Evolutionary conservation across 257 asterid genomes (phyloP).

Genomic region (Misopates orontium): DNA sequence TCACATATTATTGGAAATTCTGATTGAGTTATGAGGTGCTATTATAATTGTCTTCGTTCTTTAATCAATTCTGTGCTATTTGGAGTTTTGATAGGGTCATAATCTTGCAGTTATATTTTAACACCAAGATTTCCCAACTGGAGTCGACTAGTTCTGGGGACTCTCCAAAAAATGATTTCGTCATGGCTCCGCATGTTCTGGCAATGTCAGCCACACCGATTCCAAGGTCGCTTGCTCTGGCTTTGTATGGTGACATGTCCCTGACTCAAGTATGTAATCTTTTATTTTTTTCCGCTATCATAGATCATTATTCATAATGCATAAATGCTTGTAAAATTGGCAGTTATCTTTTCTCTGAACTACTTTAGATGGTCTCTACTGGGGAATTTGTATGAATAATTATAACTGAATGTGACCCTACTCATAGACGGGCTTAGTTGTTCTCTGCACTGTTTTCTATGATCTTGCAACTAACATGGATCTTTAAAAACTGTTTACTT

Average conservation of each 20-base stretch:
- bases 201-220: conserved; percentile 99
- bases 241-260: conserved; percentile 95
- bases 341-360: neutral
- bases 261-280: conserved; percentile 77
- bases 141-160: conserved; percentile 43
- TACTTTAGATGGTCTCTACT: neutral
- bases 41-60: conserved; percentile 16
- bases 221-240: conserved; percentile 95
- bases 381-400: conserved; percentile 1
- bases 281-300: conserved; percentile 14
- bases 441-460: neutral
- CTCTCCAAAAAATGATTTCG: conserved; percentile 35
- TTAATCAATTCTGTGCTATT: neutral
- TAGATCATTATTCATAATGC: conserved; percentile 8
- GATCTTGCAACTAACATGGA: neutral
- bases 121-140: conserved; percentile 54
- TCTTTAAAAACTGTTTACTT: neutral
- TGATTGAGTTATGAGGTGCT: neutral
- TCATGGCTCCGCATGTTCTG: conserved; percentile 94
- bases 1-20: conserved; percentile 14
- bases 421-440: conserved; percentile 5
- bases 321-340: neutral
- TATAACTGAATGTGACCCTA: neutral
- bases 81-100: conserved; percentile 25
- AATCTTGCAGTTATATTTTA: conserved; percentile 71